A percentile compares a stretch with the other conserved stretches of the same genome.
phyloP scores from a whole-genome alignment of 1,284 basidiomycete genomes.

The Microbotryum intermedium region DNA sequence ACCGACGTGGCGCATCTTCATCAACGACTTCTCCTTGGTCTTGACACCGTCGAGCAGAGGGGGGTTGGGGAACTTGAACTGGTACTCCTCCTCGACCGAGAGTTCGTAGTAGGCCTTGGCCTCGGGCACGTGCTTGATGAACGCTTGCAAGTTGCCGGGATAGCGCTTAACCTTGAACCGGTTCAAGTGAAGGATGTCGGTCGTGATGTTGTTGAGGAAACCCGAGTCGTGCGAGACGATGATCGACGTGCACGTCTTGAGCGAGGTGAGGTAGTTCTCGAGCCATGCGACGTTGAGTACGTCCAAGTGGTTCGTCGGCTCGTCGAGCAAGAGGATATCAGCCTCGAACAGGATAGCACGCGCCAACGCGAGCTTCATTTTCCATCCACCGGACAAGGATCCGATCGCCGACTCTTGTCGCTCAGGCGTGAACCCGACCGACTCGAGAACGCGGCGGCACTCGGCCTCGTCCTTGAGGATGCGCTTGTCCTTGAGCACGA shows the following conservation, averaged over 20 bases:
- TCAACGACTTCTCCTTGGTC: constrained; percentile 95
- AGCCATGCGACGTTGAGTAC: constrained; percentile 96
- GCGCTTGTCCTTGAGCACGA: constrained; percentile 79
- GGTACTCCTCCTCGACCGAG: constrained; percentile 73
- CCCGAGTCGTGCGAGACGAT: constrained; percentile 71
- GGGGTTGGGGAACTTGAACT: constrained; percentile 90
- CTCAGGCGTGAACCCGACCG: constrained; percentile 83
- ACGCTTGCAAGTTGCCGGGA: constrained; percentile 92
- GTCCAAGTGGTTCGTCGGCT: constrained; percentile 97
- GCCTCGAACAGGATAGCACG: constrained; percentile 99
- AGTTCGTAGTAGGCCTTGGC: constrained; percentile 97
- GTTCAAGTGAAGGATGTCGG: constrained; percentile 97
- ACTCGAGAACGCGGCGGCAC: constrained; percentile 67
- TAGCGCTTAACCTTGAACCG: constrained; percentile 98
- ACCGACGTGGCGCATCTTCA: constrained; percentile 96
- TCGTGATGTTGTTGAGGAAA: constrained; percentile 98
- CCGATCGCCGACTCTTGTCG: constrained; percentile 80
- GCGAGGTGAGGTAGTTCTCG: constrained; percentile 83
- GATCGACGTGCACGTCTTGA: constrained; percentile 83
- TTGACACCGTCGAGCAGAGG: constrained; percentile 98
- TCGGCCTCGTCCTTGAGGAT: constrained; percentile 64
- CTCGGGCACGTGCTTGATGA: constrained; percentile 90
- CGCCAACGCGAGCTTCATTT: constrained; percentile 99
- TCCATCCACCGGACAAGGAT: constrained; percentile 97
- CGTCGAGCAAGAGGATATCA: constrained; percentile 91